A percentile compares a stretch with the other conserved stretches of the same genome.
Evolutionary conservation across 2,329 filamentous ascomycete genomes (phyloP).

Genomic region (Metarhizium album): DNA sequence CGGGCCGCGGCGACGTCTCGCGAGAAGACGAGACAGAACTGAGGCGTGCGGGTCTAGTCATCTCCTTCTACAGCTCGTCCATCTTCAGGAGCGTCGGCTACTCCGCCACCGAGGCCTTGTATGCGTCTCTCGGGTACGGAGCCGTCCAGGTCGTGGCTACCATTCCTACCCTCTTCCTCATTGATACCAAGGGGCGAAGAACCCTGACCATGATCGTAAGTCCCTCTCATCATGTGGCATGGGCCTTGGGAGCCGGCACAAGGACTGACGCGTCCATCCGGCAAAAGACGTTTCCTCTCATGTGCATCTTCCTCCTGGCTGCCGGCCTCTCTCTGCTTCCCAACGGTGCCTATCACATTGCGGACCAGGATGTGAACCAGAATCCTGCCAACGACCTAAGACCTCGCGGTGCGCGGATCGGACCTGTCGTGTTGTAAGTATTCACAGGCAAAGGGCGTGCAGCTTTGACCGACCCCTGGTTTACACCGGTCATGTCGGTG

Average conservation of each 20-base stretch:
- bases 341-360: conserved; percentile 10
- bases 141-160: conserved; percentile 34
- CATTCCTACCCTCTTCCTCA: conserved; percentile 19
- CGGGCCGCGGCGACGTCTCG: too few relatives aligned
- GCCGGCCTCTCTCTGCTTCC: conserved; percentile 15
- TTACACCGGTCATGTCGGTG: too few relatives aligned
- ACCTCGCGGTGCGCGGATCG: conserved; percentile 10
- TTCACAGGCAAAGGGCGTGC: too few relatives aligned
- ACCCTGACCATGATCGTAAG: conserved; percentile 15
- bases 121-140: conserved; percentile 31
- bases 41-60: conserved; percentile 27
- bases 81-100: conserved; percentile 46
- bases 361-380: conserved; percentile 8
- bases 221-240: background rate
- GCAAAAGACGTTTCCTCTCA: conserved; percentile 16
- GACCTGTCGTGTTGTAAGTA: conserved; percentile 11
- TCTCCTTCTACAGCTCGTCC: conserved; percentile 58
- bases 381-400: conserved; percentile 9
- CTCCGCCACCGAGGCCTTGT: conserved; percentile 34
- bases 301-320: conserved; percentile 17
- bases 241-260: too few relatives aligned
- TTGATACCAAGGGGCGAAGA: conserved; percentile 19
- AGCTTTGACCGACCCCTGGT: too few relatives aligned
- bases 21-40: too few relatives aligned
- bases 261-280: too few relatives aligned